Evolutionary conservation across 495 filamentous ascomycete genomes (phyloP), one percentile per base, ranked within the genome.

Genomic region (Ramalina intermedia): DNA sequence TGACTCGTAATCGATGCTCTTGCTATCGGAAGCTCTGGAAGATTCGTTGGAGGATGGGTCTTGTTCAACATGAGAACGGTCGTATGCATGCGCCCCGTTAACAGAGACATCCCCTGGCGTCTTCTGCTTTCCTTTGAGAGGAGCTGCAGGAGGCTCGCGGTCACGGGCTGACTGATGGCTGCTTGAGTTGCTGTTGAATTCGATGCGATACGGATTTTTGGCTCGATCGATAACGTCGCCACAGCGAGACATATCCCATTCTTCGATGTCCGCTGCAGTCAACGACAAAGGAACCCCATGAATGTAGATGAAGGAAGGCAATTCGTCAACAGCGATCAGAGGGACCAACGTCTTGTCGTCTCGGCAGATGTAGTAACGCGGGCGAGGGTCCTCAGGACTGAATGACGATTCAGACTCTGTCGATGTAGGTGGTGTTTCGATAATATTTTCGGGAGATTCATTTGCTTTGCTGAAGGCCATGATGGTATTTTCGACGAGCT

Each of bases 321-420:
- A 61, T 62, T 84, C 74, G 54, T 86, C 84, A 0, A 77, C 69
- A 0, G 80, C 75, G 35, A 86, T 63, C 11, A 88, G 67, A 0
- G 79, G 77, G 12, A 79, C 81, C 47, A 74, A 63, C 14, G 58
- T 62, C 43, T 79, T 79, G 51, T 78, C 68, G 14, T 71, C 69
- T 29, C 81, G 74, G 35, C 71, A 61, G 46, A 73, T 71, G 57
- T 75, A 81, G 60, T 75, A 80, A 16, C 56, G 54, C 46, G 69
- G 68, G 44, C 60, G 61, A 29, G 60, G 54, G 9, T 57, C 52
- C 23, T 58, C 56, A 46, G 62, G 50, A 52, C 62, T 63, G 37
- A 37, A 18, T 12, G 27, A 36, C 3, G 23, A 16, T 37, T 47
- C 27, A 12, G 45, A 36, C 6, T 18, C 35, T 1, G 27, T 18